Evolutionary conservation across 257 asterid genomes (phyloP).

Genomic region (Galeopsis tetrahit): DNA sequence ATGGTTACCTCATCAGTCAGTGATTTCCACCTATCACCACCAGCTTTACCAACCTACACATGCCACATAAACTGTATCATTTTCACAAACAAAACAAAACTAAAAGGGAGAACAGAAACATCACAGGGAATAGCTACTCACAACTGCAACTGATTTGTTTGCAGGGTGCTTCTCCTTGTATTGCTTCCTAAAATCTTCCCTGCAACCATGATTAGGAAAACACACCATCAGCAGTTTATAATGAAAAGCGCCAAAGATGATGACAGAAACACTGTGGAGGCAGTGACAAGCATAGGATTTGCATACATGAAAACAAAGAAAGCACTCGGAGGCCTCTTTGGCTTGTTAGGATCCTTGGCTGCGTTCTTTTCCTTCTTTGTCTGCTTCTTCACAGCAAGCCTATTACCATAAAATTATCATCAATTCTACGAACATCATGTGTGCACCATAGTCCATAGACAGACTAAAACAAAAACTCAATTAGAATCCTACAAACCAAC

Average conservation of each 20-base stretch:
- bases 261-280: neutral
- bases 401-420: slow-evolving; percentile 32
- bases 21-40: slow-evolving; percentile 74
- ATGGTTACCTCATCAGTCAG: slow-evolving; percentile 60
- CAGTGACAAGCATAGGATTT: neutral
- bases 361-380: slow-evolving; percentile 54
- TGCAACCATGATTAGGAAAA: slow-evolving; percentile 30
- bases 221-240: neutral
- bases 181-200: slow-evolving; percentile 71
- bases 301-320: slow-evolving; percentile 81
- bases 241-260: neutral
- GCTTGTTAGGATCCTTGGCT: slow-evolving; percentile 82
- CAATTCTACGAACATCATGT: neutral
- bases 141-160: slow-evolving; percentile 78
- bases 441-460: neutral
- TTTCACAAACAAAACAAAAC: neutral
- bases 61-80: slow-evolving; percentile 3
- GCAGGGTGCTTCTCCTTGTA: slow-evolving; percentile 66
- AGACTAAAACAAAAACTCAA: neutral
- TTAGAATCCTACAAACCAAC: neutral
- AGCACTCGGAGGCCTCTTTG: slow-evolving; percentile 84
- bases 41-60: slow-evolving; percentile 79
- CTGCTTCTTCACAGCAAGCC: slow-evolving; percentile 68
- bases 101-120: neutral
- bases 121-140: slow-evolving; percentile 33